These are phyloP conservation scores for Cymbidium sinense DNA, from an alignment of 106 monocot genomes.

Conservation along the genomic window DNA sequence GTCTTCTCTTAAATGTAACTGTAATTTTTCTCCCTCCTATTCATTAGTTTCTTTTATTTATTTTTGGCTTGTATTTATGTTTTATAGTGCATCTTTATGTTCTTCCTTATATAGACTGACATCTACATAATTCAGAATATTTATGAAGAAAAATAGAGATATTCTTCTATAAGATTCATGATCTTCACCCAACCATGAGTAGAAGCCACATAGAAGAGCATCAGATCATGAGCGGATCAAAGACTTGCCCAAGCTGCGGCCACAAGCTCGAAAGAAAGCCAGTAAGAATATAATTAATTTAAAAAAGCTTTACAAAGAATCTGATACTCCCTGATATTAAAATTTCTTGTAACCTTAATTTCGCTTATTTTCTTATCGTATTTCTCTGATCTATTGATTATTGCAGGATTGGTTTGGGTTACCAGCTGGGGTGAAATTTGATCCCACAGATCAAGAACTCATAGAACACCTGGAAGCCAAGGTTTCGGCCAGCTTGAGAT, in stretches of 20 bases:
- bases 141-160: not conserved
- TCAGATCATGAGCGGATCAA: constrained; percentile 46
- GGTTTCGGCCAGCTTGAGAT: constrained; percentile 30
- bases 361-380: not conserved
- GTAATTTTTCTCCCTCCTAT: not conserved
- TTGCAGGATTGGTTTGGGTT: constrained; percentile 67
- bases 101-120: not conserved
- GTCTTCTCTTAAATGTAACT: not conserved
- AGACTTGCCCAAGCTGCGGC: constrained; percentile 79
- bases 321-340: not conserved
- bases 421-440: constrained; percentile 85
- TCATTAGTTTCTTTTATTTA: not conserved
- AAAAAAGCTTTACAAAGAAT: not conserved
- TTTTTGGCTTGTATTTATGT: not conserved
- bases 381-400: not conserved
- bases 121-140: not conserved
- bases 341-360: no score
- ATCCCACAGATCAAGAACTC: constrained; percentile 91
- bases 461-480: constrained; percentile 86
- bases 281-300: constrained; percentile 18
- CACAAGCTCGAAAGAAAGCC: constrained; percentile 57
- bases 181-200: constrained; percentile 13
- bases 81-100: not conserved
- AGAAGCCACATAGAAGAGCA: constrained; percentile 75
- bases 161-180: not conserved